Conservation (phyloP, 2,329 filamentous ascomycete species). For the Zalaria sp. region DNA sequence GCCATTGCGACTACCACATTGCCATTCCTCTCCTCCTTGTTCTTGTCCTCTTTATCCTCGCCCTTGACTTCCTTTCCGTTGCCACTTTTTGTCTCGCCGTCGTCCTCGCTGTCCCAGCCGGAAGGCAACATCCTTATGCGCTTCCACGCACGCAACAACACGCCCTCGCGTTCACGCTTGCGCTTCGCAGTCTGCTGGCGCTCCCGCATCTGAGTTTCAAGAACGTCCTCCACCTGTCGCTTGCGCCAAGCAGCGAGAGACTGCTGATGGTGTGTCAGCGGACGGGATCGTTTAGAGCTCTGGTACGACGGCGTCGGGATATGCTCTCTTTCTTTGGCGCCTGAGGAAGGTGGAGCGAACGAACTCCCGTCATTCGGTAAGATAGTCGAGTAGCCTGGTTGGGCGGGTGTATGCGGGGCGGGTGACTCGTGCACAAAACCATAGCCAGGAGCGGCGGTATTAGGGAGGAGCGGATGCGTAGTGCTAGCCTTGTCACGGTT, state of each 20-base stretch:
- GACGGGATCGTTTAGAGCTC: constrained; percentile 45
- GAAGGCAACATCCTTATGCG: constrained; percentile 39
- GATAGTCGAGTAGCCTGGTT: not conserved
- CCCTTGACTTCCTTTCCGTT: constrained; percentile 5
- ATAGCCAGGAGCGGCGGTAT: constrained; percentile 7
- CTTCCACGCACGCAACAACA: constrained; percentile 51
- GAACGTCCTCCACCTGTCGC: constrained; percentile 67
- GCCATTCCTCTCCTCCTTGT: constrained; percentile 12
- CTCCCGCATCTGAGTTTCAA: constrained; percentile 58
- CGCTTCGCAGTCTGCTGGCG: constrained; percentile 51
- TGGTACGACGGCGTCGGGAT: constrained; percentile 19
- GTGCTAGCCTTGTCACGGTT: constrained; percentile 12
- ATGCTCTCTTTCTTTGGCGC: constrained; percentile 11
- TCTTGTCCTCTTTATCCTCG: constrained; percentile 2
- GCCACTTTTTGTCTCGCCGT: constrained; percentile 8
- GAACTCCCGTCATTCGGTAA: constrained; percentile 5
- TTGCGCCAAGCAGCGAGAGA: constrained; percentile 67
- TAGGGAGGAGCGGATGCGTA: constrained; percentile 16
- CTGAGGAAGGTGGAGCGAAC: constrained; percentile 8
- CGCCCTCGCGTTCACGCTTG: constrained; percentile 47
- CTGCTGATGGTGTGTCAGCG: constrained; percentile 68
- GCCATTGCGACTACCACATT: constrained; percentile 27
- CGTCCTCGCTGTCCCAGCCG: constrained; percentile 34
- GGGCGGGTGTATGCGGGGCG: not conserved
- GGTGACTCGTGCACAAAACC: not conserved